These are phyloP conservation scores for Potentilla sterilis DNA, from an alignment of 306 rosid species.

Conservation along the genomic window DNA sequence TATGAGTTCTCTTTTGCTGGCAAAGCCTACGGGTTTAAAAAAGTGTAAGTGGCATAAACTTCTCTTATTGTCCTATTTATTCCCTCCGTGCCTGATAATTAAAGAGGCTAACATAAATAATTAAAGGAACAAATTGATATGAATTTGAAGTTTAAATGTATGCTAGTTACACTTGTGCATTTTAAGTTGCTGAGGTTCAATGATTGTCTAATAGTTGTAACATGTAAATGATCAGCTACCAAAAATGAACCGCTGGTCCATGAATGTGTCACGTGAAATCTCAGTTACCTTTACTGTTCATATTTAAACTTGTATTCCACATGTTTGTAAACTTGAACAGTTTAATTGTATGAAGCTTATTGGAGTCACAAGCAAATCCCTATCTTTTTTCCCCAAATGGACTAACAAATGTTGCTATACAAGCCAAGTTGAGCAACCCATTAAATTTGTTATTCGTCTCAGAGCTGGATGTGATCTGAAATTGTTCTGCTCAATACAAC, in stretches of 20 bases:
- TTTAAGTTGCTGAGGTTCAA: background rate
- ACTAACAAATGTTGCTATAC: background rate
- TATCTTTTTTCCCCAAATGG: background rate
- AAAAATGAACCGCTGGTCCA: background rate
- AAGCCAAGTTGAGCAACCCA: background rate
- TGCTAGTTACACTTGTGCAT: background rate
- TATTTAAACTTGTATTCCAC: background rate
- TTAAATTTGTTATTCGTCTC: background rate
- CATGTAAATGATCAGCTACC: background rate
- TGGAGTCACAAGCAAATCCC: background rate
- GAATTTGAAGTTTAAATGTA: background rate
- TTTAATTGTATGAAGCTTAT: background rate
- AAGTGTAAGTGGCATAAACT: slow-evolving; percentile 62
- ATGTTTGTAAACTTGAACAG: background rate
- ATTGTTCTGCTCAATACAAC: background rate
- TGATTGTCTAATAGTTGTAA: background rate
- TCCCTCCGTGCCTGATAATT: background rate
- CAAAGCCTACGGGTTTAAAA: slow-evolving; percentile 89
- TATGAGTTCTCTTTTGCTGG: slow-evolving; percentile 76
- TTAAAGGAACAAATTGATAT: background rate
- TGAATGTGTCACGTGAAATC: background rate
- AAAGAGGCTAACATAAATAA: background rate
- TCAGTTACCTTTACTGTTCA: background rate
- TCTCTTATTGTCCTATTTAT: slow-evolving; percentile 2
- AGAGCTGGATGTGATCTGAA: background rate